Conservation (phyloP, 1,284 basidiomycete genomes). For the Mycosarcoma maydis region DNA sequence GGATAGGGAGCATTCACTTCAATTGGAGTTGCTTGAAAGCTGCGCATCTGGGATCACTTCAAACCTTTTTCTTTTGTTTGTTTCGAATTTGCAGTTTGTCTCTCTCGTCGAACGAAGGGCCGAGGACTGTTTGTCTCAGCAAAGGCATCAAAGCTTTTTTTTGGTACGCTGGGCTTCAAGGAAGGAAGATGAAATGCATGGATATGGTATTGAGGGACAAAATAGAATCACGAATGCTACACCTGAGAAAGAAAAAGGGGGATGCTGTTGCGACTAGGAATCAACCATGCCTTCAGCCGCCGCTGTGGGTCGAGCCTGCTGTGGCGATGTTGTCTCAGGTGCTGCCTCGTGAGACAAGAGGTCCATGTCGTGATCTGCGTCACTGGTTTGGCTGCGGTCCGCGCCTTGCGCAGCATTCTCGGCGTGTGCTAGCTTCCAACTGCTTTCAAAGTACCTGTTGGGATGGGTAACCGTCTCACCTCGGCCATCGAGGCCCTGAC, state of each 20-base stretch:
- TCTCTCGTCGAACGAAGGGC: too few species aligned
- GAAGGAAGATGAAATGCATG: conserved; percentile 8
- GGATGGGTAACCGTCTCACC: conserved; percentile 94
- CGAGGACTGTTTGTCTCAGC: too few species aligned
- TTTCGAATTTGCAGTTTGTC: background rate
- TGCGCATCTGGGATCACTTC: conserved; percentile 44
- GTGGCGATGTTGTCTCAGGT: background rate
- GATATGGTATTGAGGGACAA: conserved; percentile 22
- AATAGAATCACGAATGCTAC: too few species aligned
- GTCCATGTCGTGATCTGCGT: conserved; percentile 16
- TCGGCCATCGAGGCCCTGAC: conserved; percentile 81
- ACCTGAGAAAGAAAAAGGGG: too few species aligned
- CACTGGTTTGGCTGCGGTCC: conserved; percentile 15
- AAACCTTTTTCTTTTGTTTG: conserved; percentile 43
- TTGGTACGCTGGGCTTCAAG: background rate
- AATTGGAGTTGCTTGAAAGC: conserved; percentile 50
- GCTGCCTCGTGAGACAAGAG: background rate
- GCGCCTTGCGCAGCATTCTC: conserved; percentile 5
- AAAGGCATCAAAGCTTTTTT: too few species aligned
- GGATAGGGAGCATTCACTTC: conserved; percentile 51
- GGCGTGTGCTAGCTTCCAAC: conserved; percentile 59
- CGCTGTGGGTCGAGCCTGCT: background rate
- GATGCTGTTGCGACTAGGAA: conserved; percentile 1
- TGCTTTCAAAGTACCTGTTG: conserved; percentile 77
- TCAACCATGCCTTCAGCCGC: conserved; percentile 34